Base-by-base conservation (phyloP, 2,329 filamentous ascomycete genomes). In the Penicillium decumbens region DNA sequence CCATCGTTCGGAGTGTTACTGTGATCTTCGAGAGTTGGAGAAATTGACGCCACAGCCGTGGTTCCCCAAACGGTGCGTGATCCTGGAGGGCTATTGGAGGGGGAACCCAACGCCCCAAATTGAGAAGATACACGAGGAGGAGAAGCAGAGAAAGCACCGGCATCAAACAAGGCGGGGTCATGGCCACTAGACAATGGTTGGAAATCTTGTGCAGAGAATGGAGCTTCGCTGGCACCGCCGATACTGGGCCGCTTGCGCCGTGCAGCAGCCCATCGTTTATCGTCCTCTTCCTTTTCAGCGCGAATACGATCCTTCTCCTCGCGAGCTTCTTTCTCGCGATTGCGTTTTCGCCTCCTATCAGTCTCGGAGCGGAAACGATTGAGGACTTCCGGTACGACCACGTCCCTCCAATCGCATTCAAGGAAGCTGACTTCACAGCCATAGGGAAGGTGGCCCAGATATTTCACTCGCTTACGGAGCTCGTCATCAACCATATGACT, bases 361-460 rank as follows among this genome's bases (percentile, higher is more conserved):
- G 93, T 86, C 51, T 95, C 89, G 0, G 77, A 72, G n/a, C 79
- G 76, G 69, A 95, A 96, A 1, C 79, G 78, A 33, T 83, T 83
- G n/a, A 96, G 75, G 3, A 88, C 80, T 43, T 88, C 85, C 0
- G 83, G 77, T 3, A 83, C 79, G 4, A 96, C 88, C 32, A 93
- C 88, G 58, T 95, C 90, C 3, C 88, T 90, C 91, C 91, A 96
- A 67, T 96, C 90, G 64, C 91, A 96, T 71, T 96, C 91, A 1
- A 96, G 71, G 62, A 95, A 95, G 57, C 80, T 89, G 37, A 96
- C 88, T 57, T 95, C 86, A 66, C 90, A 95, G n/a, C 91, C 91
- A 43, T 87, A 84, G 0, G 91, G 91, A 5, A 96, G 77, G 68
- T 96, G 91, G 0, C 83, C 82, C 3, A 96, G 79, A 57, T 95